Evolutionary conservation across 192 early-diverging fungal genomes (phyloP).

Genomic region (Coemansia sp.): DNA sequence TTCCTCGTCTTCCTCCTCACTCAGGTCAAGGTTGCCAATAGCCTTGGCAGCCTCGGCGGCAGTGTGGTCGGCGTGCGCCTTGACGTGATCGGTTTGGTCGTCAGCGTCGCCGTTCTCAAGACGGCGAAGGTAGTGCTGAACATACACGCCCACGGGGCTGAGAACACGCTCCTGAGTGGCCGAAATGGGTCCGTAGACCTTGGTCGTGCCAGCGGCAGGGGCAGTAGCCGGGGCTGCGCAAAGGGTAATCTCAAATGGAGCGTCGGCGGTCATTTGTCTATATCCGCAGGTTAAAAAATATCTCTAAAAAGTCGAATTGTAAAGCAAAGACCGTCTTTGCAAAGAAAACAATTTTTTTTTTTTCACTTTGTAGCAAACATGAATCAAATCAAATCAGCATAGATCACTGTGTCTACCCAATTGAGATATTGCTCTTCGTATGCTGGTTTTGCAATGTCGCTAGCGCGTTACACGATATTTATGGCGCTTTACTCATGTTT

Average conservation of each 20-base stretch:
- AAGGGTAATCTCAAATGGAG: conserved; percentile 33
- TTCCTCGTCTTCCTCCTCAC: conserved; percentile 79
- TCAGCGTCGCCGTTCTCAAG: conserved; percentile 18
- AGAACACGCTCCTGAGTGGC: conserved; percentile 24
- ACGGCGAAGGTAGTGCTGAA: conserved; percentile 48
- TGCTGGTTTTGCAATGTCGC: too few relatives aligned
- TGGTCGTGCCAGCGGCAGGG: conserved; percentile 21
- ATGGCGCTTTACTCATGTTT: too few relatives aligned
- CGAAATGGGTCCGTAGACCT: conserved; percentile 27
- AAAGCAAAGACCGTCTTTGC: background rate
- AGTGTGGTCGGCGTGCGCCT: conserved; percentile 32
- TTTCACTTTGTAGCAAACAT: background rate
- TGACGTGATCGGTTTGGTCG: conserved; percentile 29
- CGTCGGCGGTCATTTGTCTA: conserved; percentile 22
- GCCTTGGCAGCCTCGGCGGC: conserved; percentile 43
- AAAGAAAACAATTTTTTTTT: background rate
- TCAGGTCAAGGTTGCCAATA: conserved; percentile 47
- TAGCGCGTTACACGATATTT: too few relatives aligned
- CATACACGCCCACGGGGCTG: conserved; percentile 47
- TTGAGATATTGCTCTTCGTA: background rate
- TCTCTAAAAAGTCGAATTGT: background rate
- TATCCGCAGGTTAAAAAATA: background rate
- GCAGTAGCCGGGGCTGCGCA: conserved; percentile 27
- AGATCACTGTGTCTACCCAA: background rate
- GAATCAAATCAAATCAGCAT: background rate